Evolutionary conservation across 768 basidiomycete genomes (phyloP).

Genomic region (Phlebiopsis flavidoalba): DNA sequence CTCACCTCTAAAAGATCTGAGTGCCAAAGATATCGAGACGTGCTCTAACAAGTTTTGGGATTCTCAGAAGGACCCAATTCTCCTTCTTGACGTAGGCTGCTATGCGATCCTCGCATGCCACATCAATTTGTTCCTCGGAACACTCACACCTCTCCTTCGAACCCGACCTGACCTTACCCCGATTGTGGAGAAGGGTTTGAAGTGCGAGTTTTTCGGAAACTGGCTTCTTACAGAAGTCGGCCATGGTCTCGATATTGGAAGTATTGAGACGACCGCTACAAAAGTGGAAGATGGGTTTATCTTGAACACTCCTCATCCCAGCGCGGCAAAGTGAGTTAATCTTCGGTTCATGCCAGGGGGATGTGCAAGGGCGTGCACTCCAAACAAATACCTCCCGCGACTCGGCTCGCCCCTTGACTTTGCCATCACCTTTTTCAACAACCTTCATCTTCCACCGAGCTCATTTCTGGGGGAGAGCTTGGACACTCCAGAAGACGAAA

Average conservation of each 20-base stretch:
- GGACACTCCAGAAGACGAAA: not conserved
- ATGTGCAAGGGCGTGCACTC: constrained; percentile 4
- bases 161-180: not conserved
- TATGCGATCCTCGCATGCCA: not conserved
- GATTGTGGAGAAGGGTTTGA: not conserved
- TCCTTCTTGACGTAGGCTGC: not conserved
- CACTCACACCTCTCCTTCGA: not conserved
- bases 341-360: not conserved
- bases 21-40: not conserved
- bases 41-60: not conserved
- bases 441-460: constrained; percentile 10
- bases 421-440: constrained; percentile 12
- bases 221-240: not conserved
- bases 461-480: not conserved
- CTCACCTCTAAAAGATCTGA: not conserved
- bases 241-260: not conserved
- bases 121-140: not conserved
- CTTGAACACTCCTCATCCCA: not conserved
- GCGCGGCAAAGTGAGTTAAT: not conserved
- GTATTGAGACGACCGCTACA: constrained; percentile 1
- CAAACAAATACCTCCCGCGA: constrained; percentile 11
- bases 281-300: not conserved
- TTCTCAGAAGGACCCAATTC: not conserved
- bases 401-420: constrained; percentile 19
- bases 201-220: not conserved